Conservation (phyloP, 257 asterid genomes). For the Nicotiana noctiflora region DNA sequence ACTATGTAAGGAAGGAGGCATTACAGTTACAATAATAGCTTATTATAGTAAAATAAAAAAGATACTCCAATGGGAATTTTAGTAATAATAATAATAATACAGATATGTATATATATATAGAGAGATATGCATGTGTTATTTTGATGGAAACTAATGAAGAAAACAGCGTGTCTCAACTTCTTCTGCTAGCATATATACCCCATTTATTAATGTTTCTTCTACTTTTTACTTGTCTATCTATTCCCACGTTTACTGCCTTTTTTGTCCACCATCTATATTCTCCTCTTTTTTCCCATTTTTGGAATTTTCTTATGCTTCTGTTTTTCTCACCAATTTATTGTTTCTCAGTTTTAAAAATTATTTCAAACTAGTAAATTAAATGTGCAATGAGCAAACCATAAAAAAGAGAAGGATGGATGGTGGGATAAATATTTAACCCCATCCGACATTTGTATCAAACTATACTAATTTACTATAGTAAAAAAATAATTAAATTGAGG, state of each 20-base stretch:
- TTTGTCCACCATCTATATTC: not conserved
- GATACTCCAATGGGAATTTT: not conserved
- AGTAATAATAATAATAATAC: not conserved
- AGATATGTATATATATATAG: not conserved
- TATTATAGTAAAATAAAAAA: slow-evolving; percentile 26
- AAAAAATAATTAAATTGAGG: too few species aligned
- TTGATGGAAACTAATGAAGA: slow-evolving; percentile 27
- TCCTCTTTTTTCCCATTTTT: slow-evolving; percentile 17
- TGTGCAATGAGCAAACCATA: not conserved
- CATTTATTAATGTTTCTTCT: slow-evolving; percentile 16
- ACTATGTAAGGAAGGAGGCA: slow-evolving; percentile 45
- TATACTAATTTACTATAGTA: too few species aligned
- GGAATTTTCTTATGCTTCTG: not conserved
- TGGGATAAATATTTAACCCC: too few species aligned
- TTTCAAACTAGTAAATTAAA: not conserved
- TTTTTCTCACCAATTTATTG: not conserved
- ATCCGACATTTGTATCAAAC: too few species aligned
- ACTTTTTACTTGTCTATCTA: slow-evolving; percentile 17
- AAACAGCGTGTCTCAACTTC: not conserved
- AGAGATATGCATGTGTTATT: slow-evolving; percentile 4
- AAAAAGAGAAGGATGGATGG: not conserved
- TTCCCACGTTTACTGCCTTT: slow-evolving; percentile 14
- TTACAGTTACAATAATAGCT: slow-evolving; percentile 37
- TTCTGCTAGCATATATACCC: slow-evolving; percentile 25
- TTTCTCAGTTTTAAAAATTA: not conserved